Evolutionary conservation across 192 early-diverging fungal species (phyloP).

Genomic region (Mortierella alpina): DNA sequence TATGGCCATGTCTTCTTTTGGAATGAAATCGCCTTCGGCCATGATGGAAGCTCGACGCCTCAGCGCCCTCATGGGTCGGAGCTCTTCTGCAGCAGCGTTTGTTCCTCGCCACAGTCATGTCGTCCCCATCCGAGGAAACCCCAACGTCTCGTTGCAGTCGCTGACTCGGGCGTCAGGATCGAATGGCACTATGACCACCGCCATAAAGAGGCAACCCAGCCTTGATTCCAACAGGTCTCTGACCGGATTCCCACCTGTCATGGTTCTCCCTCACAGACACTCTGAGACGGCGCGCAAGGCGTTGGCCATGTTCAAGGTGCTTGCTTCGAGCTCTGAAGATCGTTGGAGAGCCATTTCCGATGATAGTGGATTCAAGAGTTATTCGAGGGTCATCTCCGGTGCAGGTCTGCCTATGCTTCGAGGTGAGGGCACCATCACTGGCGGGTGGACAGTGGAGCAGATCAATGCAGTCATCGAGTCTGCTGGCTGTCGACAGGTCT

Average conservation of each 20-base stretch:
- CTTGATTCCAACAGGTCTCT: slow-evolving; percentile 36
- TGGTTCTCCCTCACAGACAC: slow-evolving; percentile 52
- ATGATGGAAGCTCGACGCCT: slow-evolving; percentile 51
- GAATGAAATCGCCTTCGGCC: slow-evolving; percentile 40
- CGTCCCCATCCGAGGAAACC: slow-evolving; percentile 41
- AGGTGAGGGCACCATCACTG: slow-evolving; percentile 58
- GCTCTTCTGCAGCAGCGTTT: slow-evolving; percentile 6
- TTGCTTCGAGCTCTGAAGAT: slow-evolving; percentile 45
- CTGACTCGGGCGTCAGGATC: slow-evolving; percentile 35
- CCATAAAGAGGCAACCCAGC: slow-evolving; percentile 46
- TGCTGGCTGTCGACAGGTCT: slow-evolving; percentile 58
- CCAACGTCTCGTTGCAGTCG: slow-evolving; percentile 42
- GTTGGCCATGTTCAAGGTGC: slow-evolving; percentile 58
- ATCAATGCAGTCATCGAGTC: slow-evolving; percentile 60
- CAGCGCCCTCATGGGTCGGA: slow-evolving; percentile 19
- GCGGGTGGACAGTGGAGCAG: slow-evolving; percentile 65
- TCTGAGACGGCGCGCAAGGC: slow-evolving; percentile 51
- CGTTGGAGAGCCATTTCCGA: slow-evolving; percentile 63
- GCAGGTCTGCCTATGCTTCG: slow-evolving; percentile 61
- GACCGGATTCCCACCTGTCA: slow-evolving; percentile 16
- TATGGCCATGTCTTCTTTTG: slow-evolving; percentile 30
- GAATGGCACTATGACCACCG: slow-evolving; percentile 6
- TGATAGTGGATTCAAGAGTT: slow-evolving; percentile 60
- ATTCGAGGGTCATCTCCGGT: slow-evolving; percentile 54
- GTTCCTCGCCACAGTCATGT: slow-evolving; percentile 41